phyloP scores from a whole-genome alignment of 495 filamentous ascomycete species.

The Entonaema liquescens region DNA sequence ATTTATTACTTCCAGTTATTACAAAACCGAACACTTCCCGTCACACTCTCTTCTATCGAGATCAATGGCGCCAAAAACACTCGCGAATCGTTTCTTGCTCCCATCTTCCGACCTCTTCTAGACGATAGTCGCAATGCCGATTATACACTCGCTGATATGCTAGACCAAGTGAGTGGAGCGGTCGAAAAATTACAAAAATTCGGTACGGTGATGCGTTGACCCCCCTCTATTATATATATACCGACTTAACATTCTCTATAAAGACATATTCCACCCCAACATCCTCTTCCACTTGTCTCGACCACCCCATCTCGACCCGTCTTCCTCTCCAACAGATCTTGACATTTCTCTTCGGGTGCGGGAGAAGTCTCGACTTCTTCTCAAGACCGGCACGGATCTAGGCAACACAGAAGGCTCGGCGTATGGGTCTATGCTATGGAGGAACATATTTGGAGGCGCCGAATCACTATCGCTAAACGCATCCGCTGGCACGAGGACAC shows the following conservation, averaged over 20 bases:
- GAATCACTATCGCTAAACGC: constrained; percentile 85
- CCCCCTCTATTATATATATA: neutral
- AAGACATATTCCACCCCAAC: constrained; percentile 88
- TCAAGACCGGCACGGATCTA: constrained; percentile 92
- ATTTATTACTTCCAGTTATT: constrained; percentile 59
- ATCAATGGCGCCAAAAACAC: constrained; percentile 82
- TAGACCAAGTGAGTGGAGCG: constrained; percentile 71
- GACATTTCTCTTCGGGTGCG: constrained; percentile 77
- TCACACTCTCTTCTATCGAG: constrained; percentile 81
- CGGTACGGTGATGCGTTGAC: constrained; percentile 60
- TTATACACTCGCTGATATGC: constrained; percentile 79
- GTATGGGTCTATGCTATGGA: constrained; percentile 80
- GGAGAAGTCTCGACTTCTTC: constrained; percentile 79
- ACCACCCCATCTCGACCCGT: constrained; percentile 64
- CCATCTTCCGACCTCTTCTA: constrained; percentile 79
- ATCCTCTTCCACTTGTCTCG: constrained; percentile 82
- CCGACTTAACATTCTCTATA: constrained; percentile 21
- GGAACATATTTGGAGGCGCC: constrained; percentile 95
- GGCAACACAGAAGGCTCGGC: constrained; percentile 92
- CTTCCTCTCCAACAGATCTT: constrained; percentile 73
- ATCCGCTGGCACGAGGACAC: constrained; percentile 84
- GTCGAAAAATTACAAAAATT: constrained; percentile 80
- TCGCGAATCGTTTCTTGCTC: constrained; percentile 78
- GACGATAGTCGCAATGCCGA: constrained; percentile 68
- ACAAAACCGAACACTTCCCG: constrained; percentile 74